Base-by-base conservation (phyloP, 2,329 filamentous ascomycete genomes). In the Cytospora chrysosperma region DNA sequence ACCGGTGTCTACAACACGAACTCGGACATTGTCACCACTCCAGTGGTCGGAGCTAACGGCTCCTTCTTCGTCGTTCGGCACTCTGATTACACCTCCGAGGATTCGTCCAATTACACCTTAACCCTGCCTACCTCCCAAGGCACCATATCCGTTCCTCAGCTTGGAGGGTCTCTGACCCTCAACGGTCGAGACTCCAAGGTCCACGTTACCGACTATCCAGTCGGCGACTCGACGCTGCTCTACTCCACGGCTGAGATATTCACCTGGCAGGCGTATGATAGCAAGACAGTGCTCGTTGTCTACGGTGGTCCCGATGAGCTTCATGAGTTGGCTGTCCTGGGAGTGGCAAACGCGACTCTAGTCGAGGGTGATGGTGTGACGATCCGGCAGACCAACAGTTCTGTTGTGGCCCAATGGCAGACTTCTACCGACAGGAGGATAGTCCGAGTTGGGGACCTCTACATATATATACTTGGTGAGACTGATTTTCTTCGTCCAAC, bases 221-320 rank as follows among this genome's bases (percentile, higher is more conserved):
- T 91, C 55, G 87, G 85, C 0, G 79, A 81, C 26, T 75, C 77
- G 4, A 82, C 78, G 1, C 71, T 92, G 24, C 72, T 90, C 0
- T 92, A 91, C 74, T 89, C 86, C 0, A 88, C 88, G 1, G 87
- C 86, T 0, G 88, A 92, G 70, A 82, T 91, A 21, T 85, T 88
- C 67, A 90, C 87, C 0, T 89, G 87, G 85, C 88, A 91, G 73
- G 81, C 83, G 57, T 86, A 88, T 66, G 78, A 78, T 0, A 75
- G 82, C 52, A 83, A 81, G 72, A 88, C 84, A 17, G 82, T 87
- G 1, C 73, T 90, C 3, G 74, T 91, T 1, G 75, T 91, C 6
- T 91, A 91, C 67, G 86, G 86, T 8, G 87, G 85, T 0, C 77
- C 81, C 0, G 79, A 79, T 19, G 88, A 91, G 69, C 75, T 78